phyloP scores from a whole-genome alignment of 257 asterid species.

The Nicotiana tomentosiformis region DNA sequence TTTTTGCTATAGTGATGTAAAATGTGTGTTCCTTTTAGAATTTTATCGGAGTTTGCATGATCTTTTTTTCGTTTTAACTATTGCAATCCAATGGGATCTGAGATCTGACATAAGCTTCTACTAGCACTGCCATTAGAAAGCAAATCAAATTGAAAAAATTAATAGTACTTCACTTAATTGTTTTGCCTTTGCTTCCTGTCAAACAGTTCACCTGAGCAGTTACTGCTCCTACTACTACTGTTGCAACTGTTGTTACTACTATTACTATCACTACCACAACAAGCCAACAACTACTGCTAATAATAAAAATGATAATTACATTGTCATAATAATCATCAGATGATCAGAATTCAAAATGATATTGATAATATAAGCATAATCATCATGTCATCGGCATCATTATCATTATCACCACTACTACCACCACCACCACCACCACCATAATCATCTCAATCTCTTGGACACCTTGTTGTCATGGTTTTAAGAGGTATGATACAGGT shows the following conservation, averaged over 20 bases:
- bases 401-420: neutral
- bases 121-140: neutral
- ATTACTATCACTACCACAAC: neutral
- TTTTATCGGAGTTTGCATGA: neutral
- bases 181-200: neutral
- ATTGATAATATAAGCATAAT: neutral
- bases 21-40: neutral
- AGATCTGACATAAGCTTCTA: neutral
- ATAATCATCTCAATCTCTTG: neutral
- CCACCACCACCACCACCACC: neutral
- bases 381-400: neutral
- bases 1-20: neutral
- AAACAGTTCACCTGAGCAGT: neutral
- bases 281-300: neutral
- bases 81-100: conserved; percentile 1
- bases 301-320: neutral
- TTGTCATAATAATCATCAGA: neutral
- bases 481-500: neutral
- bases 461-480: neutral
- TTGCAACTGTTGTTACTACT: conserved; percentile 1
- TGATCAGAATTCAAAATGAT: neutral
- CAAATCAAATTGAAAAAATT: neutral
- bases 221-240: neutral
- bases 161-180: neutral
- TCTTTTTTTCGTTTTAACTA: conserved; percentile 7